These are phyloP conservation scores for Colletotrichum falcatum DNA, from an alignment of 2,329 filamentous ascomycete genomes.

Conservation along the genomic window DNA sequence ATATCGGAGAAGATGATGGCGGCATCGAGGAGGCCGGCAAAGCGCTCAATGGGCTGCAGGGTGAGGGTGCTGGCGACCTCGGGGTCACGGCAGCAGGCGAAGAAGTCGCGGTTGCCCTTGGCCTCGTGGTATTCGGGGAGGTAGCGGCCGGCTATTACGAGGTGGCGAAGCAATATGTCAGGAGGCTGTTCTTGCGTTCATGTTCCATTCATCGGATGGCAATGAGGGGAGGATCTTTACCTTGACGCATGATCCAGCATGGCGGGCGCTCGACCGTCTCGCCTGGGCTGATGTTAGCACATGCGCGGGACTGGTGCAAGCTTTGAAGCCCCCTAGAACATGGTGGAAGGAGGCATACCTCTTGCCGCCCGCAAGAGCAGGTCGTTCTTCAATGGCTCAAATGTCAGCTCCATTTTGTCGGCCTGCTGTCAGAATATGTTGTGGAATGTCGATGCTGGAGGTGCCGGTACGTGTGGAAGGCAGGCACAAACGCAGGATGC, in stretches of 20 bases:
- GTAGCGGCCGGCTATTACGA: conserved; percentile 84
- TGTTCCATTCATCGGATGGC: background rate
- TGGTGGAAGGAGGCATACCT: conserved; percentile 67
- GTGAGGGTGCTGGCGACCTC: conserved; percentile 95
- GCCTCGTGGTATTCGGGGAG: conserved; percentile 97
- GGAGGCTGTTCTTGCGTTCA: conserved; percentile 9
- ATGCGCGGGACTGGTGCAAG: background rate
- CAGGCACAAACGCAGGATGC: conserved; percentile 26
- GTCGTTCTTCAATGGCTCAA: conserved; percentile 92
- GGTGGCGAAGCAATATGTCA: conserved; percentile 8
- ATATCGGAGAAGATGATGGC: conserved; percentile 99
- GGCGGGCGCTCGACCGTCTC: conserved; percentile 92
- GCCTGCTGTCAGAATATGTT: conserved; percentile 23
- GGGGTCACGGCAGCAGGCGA: conserved; percentile 94
- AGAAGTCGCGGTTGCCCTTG: conserved; percentile 93
- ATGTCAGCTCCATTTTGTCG: conserved; percentile 73
- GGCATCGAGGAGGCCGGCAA: conserved; percentile 88
- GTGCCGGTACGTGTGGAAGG: conserved; percentile 12
- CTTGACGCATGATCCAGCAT: conserved; percentile 99
- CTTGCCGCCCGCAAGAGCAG: conserved; percentile 89
- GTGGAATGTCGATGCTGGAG: background rate
- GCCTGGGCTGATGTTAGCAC: conserved; percentile 64
- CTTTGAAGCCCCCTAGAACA: background rate
- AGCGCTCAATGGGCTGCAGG: conserved; percentile 94
- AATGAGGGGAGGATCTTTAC: conserved; percentile 58